phyloP scores from a whole-genome alignment of 2,329 filamentous ascomycete species.

The Xylariaceae sp. region DNA sequence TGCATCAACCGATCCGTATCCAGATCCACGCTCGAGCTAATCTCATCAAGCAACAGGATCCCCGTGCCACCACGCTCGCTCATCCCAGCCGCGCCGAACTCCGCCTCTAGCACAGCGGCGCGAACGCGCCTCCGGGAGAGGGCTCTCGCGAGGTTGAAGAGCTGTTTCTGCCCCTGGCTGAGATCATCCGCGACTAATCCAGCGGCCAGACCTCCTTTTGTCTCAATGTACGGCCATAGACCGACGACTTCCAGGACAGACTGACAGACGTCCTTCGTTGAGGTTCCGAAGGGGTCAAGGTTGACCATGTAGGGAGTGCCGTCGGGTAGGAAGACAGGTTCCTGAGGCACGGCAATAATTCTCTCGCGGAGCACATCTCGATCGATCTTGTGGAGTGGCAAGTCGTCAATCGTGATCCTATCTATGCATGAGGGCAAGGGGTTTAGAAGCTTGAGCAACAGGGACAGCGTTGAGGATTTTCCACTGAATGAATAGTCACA shows the following conservation, averaged over 20 bases:
- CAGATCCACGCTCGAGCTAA: constrained; percentile 23
- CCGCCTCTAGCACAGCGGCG: constrained; percentile 12
- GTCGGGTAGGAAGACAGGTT: constrained; percentile 36
- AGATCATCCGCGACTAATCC: constrained; percentile 37
- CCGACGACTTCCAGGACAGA: constrained; percentile 19
- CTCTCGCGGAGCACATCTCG: constrained; percentile 31
- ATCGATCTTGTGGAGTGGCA: constrained; percentile 26
- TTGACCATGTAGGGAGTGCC: constrained; percentile 29
- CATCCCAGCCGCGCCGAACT: constrained; percentile 4
- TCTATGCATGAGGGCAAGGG: constrained; percentile 12
- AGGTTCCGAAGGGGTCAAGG: too few relatives aligned
- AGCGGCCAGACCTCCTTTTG: constrained; percentile 20
- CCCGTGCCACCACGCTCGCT: constrained; percentile 17
- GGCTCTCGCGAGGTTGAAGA: constrained; percentile 23
- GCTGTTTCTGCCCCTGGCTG: constrained; percentile 44
- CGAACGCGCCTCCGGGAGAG: constrained; percentile 22
- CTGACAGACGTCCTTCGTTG: constrained; percentile 17
- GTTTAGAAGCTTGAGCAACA: too few relatives aligned
- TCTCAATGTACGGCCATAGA: constrained; percentile 18
- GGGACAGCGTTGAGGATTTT: constrained; percentile 14
- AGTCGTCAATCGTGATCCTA: constrained; percentile 34
- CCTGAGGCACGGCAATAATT: constrained; percentile 39
- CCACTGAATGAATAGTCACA: too few relatives aligned
- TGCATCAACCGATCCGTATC: background rate
- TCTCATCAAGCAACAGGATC: constrained; percentile 28